Conservation (phyloP, 1,284 basidiomycete genomes). For the Ceratobasidium sp. region DNA sequence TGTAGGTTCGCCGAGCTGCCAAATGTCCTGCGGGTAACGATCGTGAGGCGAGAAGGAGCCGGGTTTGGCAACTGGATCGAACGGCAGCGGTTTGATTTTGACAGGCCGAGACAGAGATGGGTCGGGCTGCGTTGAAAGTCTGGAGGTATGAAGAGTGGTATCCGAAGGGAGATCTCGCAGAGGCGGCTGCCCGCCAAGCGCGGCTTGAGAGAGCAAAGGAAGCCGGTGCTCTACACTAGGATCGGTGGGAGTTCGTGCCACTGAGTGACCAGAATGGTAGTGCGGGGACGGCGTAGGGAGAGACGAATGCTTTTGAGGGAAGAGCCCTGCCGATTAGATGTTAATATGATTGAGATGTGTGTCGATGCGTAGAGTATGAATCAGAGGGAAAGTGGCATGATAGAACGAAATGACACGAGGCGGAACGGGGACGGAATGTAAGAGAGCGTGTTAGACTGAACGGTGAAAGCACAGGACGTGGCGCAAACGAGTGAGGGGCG, state of each 20-base stretch:
- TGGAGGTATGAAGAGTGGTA: constrained; percentile 3
- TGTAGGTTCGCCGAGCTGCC: constrained; percentile 23
- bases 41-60: constrained; percentile 21
- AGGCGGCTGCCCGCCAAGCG: constrained; percentile 28
- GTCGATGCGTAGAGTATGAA: constrained; percentile 18
- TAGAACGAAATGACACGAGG: constrained; percentile 33
- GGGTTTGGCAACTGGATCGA: constrained; percentile 9
- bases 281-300: constrained; percentile 20
- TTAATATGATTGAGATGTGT: constrained; percentile 23
- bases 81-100: constrained; percentile 15
- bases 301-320: constrained; percentile 37
- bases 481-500: constrained; percentile 35
- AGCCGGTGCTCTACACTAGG: constrained; percentile 4
- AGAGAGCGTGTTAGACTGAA: constrained; percentile 5
- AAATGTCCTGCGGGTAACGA: constrained; percentile 23
- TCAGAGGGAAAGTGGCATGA: constrained; percentile 25
- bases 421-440: constrained; percentile 25
- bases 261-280: constrained; percentile 11
- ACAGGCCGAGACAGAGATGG: constrained; percentile 9
- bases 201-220: constrained; percentile 28
- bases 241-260: constrained; percentile 28
- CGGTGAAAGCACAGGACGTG: constrained; percentile 23
- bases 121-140: constrained; percentile 19
- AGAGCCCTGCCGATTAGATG: constrained; percentile 33
- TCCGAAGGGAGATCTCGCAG: constrained; percentile 10